Percentiles rank a stretch among this genome's conserved stretches.
These are phyloP conservation scores for Carpinus viminea DNA, from an alignment of 306 rosid genomes.

Conservation along the genomic window DNA sequence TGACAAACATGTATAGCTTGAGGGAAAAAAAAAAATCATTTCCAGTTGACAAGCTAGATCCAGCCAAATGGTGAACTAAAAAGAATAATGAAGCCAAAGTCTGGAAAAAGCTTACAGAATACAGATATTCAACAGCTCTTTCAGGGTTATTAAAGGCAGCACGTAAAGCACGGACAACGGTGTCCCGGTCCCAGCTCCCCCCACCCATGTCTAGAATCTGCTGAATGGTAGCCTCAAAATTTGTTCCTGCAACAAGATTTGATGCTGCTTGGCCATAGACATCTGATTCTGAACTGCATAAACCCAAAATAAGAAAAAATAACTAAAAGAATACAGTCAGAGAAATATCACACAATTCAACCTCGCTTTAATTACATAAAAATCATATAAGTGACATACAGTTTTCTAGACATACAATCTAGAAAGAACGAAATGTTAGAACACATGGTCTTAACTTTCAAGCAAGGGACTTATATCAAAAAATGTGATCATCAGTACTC, in stretches of 20 bases:
- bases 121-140: constrained; percentile 85
- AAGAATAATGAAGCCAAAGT: background rate
- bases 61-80: background rate
- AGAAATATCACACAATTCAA: constrained; percentile 1
- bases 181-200: constrained; percentile 86
- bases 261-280: constrained; percentile 67
- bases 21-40: background rate
- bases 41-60: background rate
- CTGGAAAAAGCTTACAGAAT: constrained; percentile 59
- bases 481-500: constrained; percentile 14
- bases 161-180: constrained; percentile 74
- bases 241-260: constrained; percentile 62
- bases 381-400: background rate
- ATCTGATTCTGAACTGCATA: constrained; percentile 52
- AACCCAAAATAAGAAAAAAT: background rate
- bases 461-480: background rate
- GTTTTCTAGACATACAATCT: background rate
- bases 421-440: background rate
- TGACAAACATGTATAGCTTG: background rate
- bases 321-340: constrained; percentile 4
- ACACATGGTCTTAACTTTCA: background rate
- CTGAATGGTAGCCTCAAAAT: constrained; percentile 60
- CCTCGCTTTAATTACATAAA: constrained; percentile 4
- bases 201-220: constrained; percentile 85
- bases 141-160: constrained; percentile 90